These are phyloP conservation scores for Phytophthora lateralis DNA, from an alignment of 352 stramenopile genomes.

Conservation along the genomic window DNA sequence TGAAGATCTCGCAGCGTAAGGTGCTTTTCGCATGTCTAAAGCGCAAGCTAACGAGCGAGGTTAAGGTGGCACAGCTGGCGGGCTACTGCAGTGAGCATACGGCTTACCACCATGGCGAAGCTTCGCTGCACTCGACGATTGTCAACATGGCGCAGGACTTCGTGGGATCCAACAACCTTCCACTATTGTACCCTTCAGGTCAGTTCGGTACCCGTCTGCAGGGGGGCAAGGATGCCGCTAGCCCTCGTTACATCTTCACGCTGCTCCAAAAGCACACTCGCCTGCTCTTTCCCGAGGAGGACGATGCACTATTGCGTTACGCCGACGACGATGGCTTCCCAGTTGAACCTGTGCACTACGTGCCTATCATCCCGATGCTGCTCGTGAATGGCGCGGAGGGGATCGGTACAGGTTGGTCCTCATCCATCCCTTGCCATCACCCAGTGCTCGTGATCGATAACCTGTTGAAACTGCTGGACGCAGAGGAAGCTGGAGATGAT, in stretches of 20 bases:
- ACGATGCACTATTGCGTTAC: slow-evolving; percentile 97
- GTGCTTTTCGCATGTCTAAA: slow-evolving; percentile 98
- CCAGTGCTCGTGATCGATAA: slow-evolving; percentile 97
- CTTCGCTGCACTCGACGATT: slow-evolving; percentile 97
- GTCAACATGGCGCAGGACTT: slow-evolving; percentile 99
- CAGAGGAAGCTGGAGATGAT: slow-evolving; percentile 51
- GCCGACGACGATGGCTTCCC: slow-evolving; percentile 97
- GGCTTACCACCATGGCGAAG: slow-evolving; percentile 99
- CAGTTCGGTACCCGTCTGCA: slow-evolving; percentile 99
- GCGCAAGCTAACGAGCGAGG: slow-evolving; percentile 97
- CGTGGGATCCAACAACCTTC: slow-evolving; percentile 98
- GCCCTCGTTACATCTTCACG: slow-evolving; percentile 99
- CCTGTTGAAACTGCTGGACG: slow-evolving; percentile 83
- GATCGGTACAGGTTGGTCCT: slow-evolving; percentile 99
- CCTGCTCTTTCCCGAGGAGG: slow-evolving; percentile 97
- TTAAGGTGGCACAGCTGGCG: slow-evolving; percentile 99
- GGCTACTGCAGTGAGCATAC: slow-evolving; percentile 97
- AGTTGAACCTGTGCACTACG: slow-evolving; percentile 98
- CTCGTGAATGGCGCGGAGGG: slow-evolving; percentile 98
- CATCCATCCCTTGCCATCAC: slow-evolving; percentile 95
- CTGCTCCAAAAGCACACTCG: slow-evolving; percentile 95
- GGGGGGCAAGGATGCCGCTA: slow-evolving; percentile 98
- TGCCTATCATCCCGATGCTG: slow-evolving; percentile 96
- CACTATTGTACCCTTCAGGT: slow-evolving; percentile 95
- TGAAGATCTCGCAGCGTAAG: slow-evolving; percentile 98